Evolutionary conservation across 192 early-diverging fungal species (phyloP).

Genomic region (Backusella tarrabulga): DNA sequence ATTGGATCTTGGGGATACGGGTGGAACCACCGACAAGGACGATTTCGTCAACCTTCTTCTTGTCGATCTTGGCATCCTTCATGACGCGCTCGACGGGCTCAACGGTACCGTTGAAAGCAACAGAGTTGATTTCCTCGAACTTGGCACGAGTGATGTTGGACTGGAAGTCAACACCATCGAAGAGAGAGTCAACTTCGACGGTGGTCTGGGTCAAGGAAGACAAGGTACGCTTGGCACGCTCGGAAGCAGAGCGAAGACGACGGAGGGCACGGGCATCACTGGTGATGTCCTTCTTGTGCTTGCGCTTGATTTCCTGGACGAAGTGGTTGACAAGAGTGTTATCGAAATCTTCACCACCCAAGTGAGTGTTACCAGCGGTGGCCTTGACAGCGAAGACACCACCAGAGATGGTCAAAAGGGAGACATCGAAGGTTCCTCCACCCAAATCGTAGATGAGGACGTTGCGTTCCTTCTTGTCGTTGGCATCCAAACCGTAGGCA

Average conservation of each 20-base stretch:
- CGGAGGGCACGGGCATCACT: conserved; percentile 72
- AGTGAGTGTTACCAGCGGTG: conserved; percentile 95
- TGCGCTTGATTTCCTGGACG: conserved; percentile 72
- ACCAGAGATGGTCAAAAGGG: conserved; percentile 91
- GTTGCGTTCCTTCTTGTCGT: no score
- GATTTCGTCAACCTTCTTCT: conserved; percentile 82
- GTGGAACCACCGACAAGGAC: conserved; percentile 98
- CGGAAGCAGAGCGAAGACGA: conserved; percentile 72
- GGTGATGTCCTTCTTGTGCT: conserved; percentile 71
- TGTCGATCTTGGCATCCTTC: conserved; percentile 74
- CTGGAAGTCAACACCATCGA: conserved; percentile 73
- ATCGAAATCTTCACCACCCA: conserved; percentile 99
- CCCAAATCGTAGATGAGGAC: no score
- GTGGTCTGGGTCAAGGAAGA: conserved; percentile 70
- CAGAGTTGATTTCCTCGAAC: conserved; percentile 75
- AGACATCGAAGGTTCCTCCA: no score
- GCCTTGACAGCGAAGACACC: conserved; percentile 97
- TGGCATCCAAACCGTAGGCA: no score
- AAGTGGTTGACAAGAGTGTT: conserved; percentile 95
- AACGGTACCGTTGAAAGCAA: conserved; percentile 64
- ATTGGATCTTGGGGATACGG: conserved; percentile 97
- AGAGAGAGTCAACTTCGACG: conserved; percentile 75
- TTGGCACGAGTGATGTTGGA: conserved; percentile 78
- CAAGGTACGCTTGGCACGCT: conserved; percentile 75
- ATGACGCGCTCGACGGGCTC: conserved; percentile 73